These are phyloP conservation scores for Dalbergia cultrata DNA, from an alignment of 306 rosid species.

Conservation along the genomic window DNA sequence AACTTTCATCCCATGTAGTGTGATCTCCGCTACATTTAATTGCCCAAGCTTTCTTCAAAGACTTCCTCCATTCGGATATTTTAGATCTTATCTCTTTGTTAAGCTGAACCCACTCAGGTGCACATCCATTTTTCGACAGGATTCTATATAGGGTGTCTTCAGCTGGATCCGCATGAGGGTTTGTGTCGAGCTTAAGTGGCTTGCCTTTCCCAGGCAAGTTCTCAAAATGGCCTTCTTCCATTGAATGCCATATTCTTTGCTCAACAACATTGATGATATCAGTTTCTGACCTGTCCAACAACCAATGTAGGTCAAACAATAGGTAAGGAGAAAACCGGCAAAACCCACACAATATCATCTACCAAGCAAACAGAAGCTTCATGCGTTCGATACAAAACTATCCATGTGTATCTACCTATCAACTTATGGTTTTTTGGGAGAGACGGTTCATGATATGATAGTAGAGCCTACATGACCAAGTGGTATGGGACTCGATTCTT, in stretches of 20 bases:
- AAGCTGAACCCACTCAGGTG: constrained; percentile 93
- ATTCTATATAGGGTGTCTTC: constrained; percentile 86
- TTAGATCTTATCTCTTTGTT: constrained; percentile 84
- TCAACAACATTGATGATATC: constrained; percentile 87
- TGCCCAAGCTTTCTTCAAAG: constrained; percentile 71
- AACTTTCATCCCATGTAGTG: constrained; percentile 61
- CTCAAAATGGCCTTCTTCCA: constrained; percentile 95
- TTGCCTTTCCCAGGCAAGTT: constrained; percentile 94
- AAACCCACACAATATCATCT: constrained; percentile 18
- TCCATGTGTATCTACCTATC: no score
- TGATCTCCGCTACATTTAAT: constrained; percentile 63
- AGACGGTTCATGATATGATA: no score
- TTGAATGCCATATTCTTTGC: constrained; percentile 95
- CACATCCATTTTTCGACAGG: constrained; percentile 80
- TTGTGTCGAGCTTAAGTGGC: constrained; percentile 70
- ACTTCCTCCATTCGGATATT: constrained; percentile 65
- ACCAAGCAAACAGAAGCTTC: not conserved
- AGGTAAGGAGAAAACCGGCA: not conserved
- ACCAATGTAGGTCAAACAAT: constrained; percentile 16
- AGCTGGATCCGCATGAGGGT: constrained; percentile 95
- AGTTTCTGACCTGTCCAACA: constrained; percentile 83
- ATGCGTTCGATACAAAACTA: no score
- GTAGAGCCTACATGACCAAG: no score
- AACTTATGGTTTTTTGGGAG: no score
- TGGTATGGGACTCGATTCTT: no score